Conservation (phyloP, 2,329 filamentous ascomycete species). For the Diaporthe australafricana region DNA sequence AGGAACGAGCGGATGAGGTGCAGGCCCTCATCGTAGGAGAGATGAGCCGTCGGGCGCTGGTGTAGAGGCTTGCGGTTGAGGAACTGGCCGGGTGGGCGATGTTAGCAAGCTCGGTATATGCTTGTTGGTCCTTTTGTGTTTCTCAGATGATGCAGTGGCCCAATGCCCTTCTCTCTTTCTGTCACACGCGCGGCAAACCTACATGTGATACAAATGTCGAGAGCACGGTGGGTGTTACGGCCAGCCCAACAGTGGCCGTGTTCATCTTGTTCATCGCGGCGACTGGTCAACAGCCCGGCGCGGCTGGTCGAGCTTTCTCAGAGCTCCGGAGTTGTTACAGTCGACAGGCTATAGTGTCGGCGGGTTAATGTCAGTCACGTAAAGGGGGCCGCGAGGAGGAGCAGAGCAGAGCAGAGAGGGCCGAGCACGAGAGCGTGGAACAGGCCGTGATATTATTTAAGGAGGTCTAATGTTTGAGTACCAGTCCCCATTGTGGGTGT, state of each 20-base stretch:
- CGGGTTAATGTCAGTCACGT: background rate
- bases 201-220: constrained; percentile 90
- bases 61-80: constrained; percentile 80
- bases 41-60: constrained; percentile 86
- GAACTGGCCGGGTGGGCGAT: constrained; percentile 67
- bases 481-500: background rate
- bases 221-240: constrained; percentile 88
- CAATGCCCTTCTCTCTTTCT: background rate
- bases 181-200: constrained; percentile 49
- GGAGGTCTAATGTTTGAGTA: constrained; percentile 15
- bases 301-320: background rate
- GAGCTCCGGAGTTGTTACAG: background rate
- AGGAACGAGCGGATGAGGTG: constrained; percentile 90
- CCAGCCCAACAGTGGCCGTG: constrained; percentile 83
- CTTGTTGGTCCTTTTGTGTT: background rate
- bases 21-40: constrained; percentile 94
- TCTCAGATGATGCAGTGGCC: background rate
- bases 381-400: background rate
- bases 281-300: background rate
- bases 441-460: constrained; percentile 23
- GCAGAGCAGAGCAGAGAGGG: background rate
- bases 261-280: constrained; percentile 68
- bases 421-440: too few relatives aligned
- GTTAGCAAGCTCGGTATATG: constrained; percentile 10
- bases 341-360: background rate